A percentile compares a stretch with the other conserved stretches of the same genome.
phyloP scores from a whole-genome alignment of 768 basidiomycete species.

The Mycena crocata region DNA sequence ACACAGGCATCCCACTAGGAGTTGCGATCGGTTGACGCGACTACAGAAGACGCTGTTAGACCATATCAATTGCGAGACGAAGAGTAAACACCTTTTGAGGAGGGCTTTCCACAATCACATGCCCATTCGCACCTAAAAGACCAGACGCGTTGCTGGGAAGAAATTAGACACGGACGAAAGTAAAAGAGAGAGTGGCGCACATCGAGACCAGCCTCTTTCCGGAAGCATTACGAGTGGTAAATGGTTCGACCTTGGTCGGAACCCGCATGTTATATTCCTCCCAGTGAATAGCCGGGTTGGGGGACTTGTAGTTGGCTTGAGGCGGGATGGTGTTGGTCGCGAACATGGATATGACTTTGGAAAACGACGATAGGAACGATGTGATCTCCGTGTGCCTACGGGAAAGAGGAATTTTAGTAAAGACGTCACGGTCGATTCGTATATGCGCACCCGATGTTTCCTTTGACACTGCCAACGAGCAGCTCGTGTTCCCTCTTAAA shows the following conservation, averaged over 20 bases:
- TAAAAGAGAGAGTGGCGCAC: no score
- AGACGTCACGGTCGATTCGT: background rate
- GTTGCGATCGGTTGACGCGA: no score
- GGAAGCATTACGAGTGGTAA: background rate
- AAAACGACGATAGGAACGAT: conserved; percentile 17
- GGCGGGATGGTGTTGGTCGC: conserved; percentile 6
- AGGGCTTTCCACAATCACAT: background rate
- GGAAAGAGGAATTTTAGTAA: background rate
- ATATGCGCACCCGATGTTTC: background rate
- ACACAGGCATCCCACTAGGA: no score
- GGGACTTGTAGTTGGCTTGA: background rate
- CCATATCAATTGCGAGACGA: no score
- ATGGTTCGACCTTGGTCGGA: background rate
- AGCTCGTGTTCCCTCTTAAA: background rate
- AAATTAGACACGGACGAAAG: no score
- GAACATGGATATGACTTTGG: conserved; percentile 6
- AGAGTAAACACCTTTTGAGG: background rate
- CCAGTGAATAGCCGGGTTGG: conserved; percentile 6
- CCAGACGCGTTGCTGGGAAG: no score
- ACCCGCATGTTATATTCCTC: background rate
- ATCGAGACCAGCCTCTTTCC: background rate
- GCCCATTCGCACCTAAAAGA: conserved; percentile 7
- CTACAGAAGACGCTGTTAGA: no score
- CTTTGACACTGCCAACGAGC: conserved; percentile 10
- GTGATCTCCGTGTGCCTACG: conserved; percentile 10